phyloP scores from a whole-genome alignment of 2,329 filamentous ascomycete species.

The Diaporthe velutina region DNA sequence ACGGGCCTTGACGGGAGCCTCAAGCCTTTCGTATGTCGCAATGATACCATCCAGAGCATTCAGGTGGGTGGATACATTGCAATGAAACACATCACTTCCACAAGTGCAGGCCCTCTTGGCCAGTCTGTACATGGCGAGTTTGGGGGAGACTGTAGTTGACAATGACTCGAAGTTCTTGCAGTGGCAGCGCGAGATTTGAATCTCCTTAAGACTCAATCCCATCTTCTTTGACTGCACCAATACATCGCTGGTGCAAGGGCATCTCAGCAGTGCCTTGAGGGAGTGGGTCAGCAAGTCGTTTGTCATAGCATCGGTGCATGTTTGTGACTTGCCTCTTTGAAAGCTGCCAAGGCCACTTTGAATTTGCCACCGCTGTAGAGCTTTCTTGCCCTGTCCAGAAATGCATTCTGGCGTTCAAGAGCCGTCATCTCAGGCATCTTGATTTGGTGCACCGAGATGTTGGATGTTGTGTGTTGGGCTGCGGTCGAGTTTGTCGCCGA shows the following conservation, averaged over 20 bases:
- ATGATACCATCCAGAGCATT: constrained; percentile 21
- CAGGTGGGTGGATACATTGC: constrained; percentile 11
- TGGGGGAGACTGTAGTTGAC: neutral
- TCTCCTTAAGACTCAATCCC: constrained; percentile 18
- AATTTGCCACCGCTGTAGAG: constrained; percentile 14
- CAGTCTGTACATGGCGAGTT: constrained; percentile 28
- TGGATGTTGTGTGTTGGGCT: neutral
- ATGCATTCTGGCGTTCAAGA: neutral
- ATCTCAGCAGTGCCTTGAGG: constrained; percentile 16
- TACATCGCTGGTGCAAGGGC: constrained; percentile 32
- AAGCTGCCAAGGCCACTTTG: constrained; percentile 6
- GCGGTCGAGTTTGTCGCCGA: no score
- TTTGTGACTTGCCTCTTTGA: constrained; percentile 29
- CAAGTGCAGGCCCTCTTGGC: constrained; percentile 34
- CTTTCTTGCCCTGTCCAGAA: constrained; percentile 23
- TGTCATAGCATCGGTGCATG: neutral
- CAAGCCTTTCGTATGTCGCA: constrained; percentile 15
- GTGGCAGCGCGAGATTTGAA: constrained; percentile 33
- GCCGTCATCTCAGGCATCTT: constrained; percentile 15
- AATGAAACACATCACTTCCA: constrained; percentile 30
- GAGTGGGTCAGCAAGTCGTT: constrained; percentile 10
- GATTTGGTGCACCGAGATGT: neutral
- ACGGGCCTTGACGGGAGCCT: constrained; percentile 14
- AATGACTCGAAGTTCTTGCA: constrained; percentile 35
- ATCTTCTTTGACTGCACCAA: constrained; percentile 3